A percentile compares a stretch with the other conserved stretches of the same genome.
phyloP scores from a whole-genome alignment of 2,329 filamentous ascomycete species.

The Clarireedia homoeocarpa region DNA sequence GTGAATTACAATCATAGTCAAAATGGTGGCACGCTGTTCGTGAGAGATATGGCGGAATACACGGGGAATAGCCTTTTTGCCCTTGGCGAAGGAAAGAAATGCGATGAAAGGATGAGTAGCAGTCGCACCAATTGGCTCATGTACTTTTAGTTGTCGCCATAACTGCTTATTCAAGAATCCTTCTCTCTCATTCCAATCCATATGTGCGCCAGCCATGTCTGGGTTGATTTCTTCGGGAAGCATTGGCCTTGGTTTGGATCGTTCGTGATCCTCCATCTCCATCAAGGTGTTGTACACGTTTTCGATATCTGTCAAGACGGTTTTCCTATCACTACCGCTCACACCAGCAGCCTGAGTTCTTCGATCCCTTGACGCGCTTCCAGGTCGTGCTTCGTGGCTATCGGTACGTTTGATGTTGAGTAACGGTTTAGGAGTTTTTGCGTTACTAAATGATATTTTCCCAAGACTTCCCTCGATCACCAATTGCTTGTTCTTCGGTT shows the following conservation, averaged over 20 bases:
- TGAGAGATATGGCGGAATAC: conserved; percentile 90
- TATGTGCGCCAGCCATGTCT: conserved; percentile 63
- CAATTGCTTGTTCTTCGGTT: conserved; percentile 94
- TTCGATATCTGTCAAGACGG: conserved; percentile 79
- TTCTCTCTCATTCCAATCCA: conserved; percentile 70
- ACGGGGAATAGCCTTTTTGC: conserved; percentile 90
- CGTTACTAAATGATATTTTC: conserved; percentile 98
- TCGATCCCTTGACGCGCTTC: conserved; percentile 38
- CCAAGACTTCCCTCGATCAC: conserved; percentile 94
- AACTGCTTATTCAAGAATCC: conserved; percentile 68
- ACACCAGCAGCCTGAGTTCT: conserved; percentile 35
- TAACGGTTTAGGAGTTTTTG: conserved; percentile 90
- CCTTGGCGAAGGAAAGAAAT: conserved; percentile 88
- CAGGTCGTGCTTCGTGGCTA: conserved; percentile 48
- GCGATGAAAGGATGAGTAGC: conserved; percentile 90
- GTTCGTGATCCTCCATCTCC: conserved; percentile 88
- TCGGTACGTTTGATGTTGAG: conserved; percentile 92
- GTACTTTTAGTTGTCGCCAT: conserved; percentile 83
- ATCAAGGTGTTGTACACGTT: conserved; percentile 81
- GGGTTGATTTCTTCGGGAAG: conserved; percentile 56
- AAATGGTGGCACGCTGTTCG: conserved; percentile 86
- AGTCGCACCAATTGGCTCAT: conserved; percentile 77
- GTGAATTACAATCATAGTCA: conserved; percentile 93
- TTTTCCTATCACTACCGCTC: conserved; percentile 69
- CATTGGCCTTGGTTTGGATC: conserved; percentile 61